Evolutionary conservation across 2,329 filamentous ascomycete genomes (phyloP).

Genomic region (Claviceps digitariae): DNA sequence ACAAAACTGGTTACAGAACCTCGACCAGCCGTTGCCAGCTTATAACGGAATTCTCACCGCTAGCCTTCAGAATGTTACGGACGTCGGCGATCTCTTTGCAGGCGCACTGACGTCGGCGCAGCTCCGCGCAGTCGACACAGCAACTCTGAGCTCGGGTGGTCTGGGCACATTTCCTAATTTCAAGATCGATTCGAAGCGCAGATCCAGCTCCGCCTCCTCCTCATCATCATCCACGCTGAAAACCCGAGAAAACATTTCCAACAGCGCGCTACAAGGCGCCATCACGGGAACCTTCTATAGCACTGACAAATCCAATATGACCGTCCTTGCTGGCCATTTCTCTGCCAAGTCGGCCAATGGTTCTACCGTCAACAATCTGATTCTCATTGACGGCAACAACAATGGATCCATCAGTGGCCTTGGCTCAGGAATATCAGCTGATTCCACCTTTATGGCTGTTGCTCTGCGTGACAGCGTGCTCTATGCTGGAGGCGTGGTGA

Average conservation of each 20-base stretch:
- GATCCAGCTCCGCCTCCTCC: conserved; percentile 7
- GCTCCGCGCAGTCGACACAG: conserved; percentile 60
- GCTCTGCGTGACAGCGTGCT: conserved; percentile 53
- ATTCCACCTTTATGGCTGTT: conserved; percentile 64
- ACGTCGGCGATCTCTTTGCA: conserved; percentile 56
- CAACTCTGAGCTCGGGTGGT: conserved; percentile 41
- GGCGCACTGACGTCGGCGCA: conserved; percentile 70
- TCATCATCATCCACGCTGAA: conserved; percentile 16
- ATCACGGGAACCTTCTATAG: conserved; percentile 67
- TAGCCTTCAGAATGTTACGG: conserved; percentile 49
- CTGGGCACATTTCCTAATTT: conserved; percentile 44
- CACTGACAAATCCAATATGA: conserved; percentile 59
- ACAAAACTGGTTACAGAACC: conserved; percentile 76
- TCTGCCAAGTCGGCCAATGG: conserved; percentile 54
- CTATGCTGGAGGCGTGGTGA: conserved; percentile 71
- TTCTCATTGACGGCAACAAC: conserved; percentile 67
- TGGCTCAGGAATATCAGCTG: conserved; percentile 47
- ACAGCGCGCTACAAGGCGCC: conserved; percentile 48
- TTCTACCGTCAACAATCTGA: conserved; percentile 62
- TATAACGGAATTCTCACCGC: conserved; percentile 63
- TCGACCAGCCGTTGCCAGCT: conserved; percentile 49
- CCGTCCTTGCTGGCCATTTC: conserved; percentile 81
- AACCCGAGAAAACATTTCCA: conserved; percentile 32
- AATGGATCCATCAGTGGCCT: conserved; percentile 56
- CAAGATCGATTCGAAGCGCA: conserved; percentile 29